These are phyloP conservation scores for Obba rivulosa DNA, from an alignment of 768 basidiomycete species.

Conservation along the genomic window DNA sequence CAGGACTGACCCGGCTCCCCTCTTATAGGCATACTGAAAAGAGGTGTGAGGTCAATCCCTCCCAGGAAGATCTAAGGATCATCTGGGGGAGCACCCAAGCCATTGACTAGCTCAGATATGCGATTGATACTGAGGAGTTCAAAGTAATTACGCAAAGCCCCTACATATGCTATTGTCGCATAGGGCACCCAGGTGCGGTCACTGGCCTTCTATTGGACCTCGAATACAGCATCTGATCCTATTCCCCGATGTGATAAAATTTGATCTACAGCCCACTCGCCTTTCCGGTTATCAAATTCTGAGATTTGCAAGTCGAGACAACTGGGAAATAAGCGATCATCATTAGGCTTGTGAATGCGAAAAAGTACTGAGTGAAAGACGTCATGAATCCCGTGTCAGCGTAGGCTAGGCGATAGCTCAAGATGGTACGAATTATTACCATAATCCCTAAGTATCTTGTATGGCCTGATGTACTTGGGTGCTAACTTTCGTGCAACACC, in stretches of 20 bases:
- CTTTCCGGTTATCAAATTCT: slow-evolving; percentile 15
- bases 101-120: neutral
- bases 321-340: slow-evolving; percentile 33
- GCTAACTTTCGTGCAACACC: slow-evolving; percentile 29
- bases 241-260: slow-evolving; percentile 23
- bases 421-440: slow-evolving; percentile 23
- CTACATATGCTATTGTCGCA: slow-evolving; percentile 14
- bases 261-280: slow-evolving; percentile 24
- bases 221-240: slow-evolving; percentile 22
- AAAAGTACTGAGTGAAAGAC: slow-evolving; percentile 33
- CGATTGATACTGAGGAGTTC: slow-evolving; percentile 16
- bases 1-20: neutral
- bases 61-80: slow-evolving; percentile 8
- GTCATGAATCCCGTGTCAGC: slow-evolving; percentile 23
- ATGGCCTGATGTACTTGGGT: slow-evolving; percentile 37
- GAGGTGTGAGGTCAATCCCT: neutral
- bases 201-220: slow-evolving; percentile 29
- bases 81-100: neutral
- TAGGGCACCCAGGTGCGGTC: slow-evolving; percentile 32
- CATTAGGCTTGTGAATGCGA: slow-evolving; percentile 22
- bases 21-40: neutral
- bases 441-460: slow-evolving; percentile 18
- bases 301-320: slow-evolving; percentile 18
- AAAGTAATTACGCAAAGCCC: slow-evolving; percentile 17
- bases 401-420: slow-evolving; percentile 24